Conservation (phyloP, 1,284 basidiomycete genomes). For the Singerocomus inundabilis region DNA sequence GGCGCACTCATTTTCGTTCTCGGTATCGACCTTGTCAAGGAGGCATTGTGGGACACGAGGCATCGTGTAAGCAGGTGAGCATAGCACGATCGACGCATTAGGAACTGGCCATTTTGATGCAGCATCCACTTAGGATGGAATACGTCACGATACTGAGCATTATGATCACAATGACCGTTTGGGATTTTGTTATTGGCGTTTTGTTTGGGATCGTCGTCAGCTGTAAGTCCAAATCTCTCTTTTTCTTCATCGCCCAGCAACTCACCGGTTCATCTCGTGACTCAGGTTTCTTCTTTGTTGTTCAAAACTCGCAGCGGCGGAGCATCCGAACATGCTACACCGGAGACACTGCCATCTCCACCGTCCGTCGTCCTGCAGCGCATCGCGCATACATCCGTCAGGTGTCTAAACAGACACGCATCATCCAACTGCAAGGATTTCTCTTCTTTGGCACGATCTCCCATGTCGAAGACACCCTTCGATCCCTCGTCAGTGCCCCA, state of each 20-base stretch:
- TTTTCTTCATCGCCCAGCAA: background rate
- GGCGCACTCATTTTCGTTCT: slow-evolving; percentile 93
- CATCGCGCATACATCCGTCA: slow-evolving; percentile 90
- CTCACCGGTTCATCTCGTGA: slow-evolving; percentile 7
- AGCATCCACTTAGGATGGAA: slow-evolving; percentile 46
- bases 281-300: slow-evolving; percentile 90
- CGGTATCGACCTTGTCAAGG: slow-evolving; percentile 92
- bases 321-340: slow-evolving; percentile 83
- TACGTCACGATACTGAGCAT: slow-evolving; percentile 80
- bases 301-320: slow-evolving; percentile 83
- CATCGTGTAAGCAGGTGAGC: slow-evolving; percentile 78
- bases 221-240: slow-evolving; percentile 51
- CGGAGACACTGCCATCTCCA: slow-evolving; percentile 82
- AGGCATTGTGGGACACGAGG: slow-evolving; percentile 94
- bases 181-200: slow-evolving; percentile 95
- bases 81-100: slow-evolving; percentile 19
- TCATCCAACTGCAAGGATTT: slow-evolving; percentile 89
- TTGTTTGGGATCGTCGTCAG: slow-evolving; percentile 90
- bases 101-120: slow-evolving; percentile 5
- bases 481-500: slow-evolving; percentile 69
- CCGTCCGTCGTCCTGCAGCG: slow-evolving; percentile 85
- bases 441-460: slow-evolving; percentile 97
- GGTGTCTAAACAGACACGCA: slow-evolving; percentile 89
- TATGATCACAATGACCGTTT: slow-evolving; percentile 89
- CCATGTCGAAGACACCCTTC: slow-evolving; percentile 81